phyloP scores from a whole-genome alignment of 2,329 filamentous ascomycete species.

The Alternaria sp. region DNA sequence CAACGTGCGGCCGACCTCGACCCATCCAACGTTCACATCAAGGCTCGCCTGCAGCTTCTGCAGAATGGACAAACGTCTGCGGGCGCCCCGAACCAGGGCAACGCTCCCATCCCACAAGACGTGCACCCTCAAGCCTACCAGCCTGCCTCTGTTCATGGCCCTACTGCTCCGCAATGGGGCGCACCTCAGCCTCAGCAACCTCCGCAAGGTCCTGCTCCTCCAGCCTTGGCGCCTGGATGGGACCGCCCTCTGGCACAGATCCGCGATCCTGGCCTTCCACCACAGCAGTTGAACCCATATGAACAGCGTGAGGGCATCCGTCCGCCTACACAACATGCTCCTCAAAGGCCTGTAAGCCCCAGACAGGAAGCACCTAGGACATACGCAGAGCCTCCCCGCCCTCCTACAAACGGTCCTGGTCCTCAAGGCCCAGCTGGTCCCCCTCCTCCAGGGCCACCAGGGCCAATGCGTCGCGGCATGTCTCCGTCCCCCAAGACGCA shows the following conservation, averaged over 20 bases:
- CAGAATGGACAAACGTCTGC: slow-evolving; percentile 77
- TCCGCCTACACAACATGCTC: slow-evolving; percentile 68
- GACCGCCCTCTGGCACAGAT: slow-evolving; percentile 76
- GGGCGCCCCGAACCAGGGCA: slow-evolving; percentile 74
- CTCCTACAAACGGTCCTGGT: slow-evolving; percentile 54
- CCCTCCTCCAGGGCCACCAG: slow-evolving; percentile 50
- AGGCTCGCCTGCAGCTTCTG: slow-evolving; percentile 87
- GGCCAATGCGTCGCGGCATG: slow-evolving; percentile 59
- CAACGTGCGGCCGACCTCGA: slow-evolving; percentile 94
- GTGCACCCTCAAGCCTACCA: slow-evolving; percentile 96
- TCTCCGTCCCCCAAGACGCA: slow-evolving; percentile 69
- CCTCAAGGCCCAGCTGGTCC: slow-evolving; percentile 53
- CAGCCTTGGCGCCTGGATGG: slow-evolving; percentile 65
- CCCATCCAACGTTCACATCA: slow-evolving; percentile 92
- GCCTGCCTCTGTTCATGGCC: slow-evolving; percentile 79
- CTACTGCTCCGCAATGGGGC: slow-evolving; percentile 89
- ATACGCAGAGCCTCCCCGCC: slow-evolving; percentile 72
- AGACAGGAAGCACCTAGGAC: slow-evolving; percentile 74
- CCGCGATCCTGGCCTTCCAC: slow-evolving; percentile 67
- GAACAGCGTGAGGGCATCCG: slow-evolving; percentile 79
- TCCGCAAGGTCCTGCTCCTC: slow-evolving; percentile 70
- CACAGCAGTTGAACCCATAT: slow-evolving; percentile 81
- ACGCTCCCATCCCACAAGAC: slow-evolving; percentile 89
- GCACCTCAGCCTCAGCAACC: slow-evolving; percentile 72
- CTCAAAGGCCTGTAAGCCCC: slow-evolving; percentile 77